A percentile compares a stretch with the other conserved stretches of the same genome.
Evolutionary conservation across 192 early-diverging fungal genomes (phyloP).

Genomic region (Coemansia javaensis): DNA sequence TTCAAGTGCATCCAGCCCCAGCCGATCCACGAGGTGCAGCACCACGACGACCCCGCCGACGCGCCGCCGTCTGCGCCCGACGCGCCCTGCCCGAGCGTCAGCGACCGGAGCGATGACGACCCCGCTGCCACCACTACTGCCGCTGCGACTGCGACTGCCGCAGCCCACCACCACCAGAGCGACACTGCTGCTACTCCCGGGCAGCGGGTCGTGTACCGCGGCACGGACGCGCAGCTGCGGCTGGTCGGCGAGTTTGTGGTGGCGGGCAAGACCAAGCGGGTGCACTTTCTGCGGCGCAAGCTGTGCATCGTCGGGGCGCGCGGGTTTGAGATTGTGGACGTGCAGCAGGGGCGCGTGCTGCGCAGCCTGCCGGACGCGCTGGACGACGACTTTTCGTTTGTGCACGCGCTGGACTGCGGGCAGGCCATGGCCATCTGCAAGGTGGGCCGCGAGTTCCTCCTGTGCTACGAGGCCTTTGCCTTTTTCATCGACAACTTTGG

Average conservation of each 20-base stretch:
- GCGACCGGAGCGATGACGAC: too few species aligned
- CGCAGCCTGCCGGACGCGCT: slow-evolving; percentile 36
- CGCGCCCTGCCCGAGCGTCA: too few species aligned
- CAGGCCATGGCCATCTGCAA: slow-evolving; percentile 39
- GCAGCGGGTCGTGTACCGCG: slow-evolving; percentile 39
- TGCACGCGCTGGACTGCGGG: slow-evolving; percentile 19
- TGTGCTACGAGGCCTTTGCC: slow-evolving; percentile 90
- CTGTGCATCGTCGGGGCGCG: slow-evolving; percentile 83
- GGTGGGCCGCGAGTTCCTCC: slow-evolving; percentile 65
- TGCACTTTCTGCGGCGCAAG: slow-evolving; percentile 80
- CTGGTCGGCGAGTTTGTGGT: slow-evolving; percentile 46
- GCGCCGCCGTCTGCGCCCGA: slow-evolving; percentile 19
- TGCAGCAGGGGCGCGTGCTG: slow-evolving; percentile 26
- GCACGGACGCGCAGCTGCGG: slow-evolving; percentile 17
- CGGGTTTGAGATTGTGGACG: slow-evolving; percentile 94
- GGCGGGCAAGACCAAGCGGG: slow-evolving; percentile 55
- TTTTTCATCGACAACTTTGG: slow-evolving; percentile 92
- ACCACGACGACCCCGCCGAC: not conserved
- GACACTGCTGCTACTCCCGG: too few species aligned
- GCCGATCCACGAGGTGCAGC: not conserved
- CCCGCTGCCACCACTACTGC: too few species aligned
- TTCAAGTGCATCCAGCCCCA: slow-evolving; percentile 50
- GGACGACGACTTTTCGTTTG: slow-evolving; percentile 49
- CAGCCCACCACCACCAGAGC: too few species aligned
- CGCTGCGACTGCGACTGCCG: too few species aligned